Base-by-base conservation (phyloP, 2,329 filamentous ascomycete species). In the Monilinia laxa region DNA sequence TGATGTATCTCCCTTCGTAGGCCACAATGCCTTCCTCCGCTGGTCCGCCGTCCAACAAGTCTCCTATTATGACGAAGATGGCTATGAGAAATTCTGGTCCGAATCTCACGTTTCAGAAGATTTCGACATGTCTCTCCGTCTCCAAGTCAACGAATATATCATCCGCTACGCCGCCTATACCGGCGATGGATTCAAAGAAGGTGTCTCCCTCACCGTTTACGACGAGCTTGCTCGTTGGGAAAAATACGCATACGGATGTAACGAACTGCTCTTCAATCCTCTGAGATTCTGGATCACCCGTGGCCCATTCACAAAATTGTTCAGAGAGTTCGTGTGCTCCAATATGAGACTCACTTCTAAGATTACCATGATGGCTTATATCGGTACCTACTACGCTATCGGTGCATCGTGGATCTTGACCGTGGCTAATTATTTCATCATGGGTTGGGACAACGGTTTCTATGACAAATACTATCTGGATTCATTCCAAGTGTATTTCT, bases 171-270 rank as follows among this genome's bases (percentile, higher is more conserved):
- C 87, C 7, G 86, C 88, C 23, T 93, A 90, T 83, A 87, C 87
- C 6, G 87, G 87, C 49, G 86, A 89, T n/a, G 90, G 87, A 59
- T 93, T 92, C 82, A 89, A 92, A 76, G 91, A 94, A 76, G 91
- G 91, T 70, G 91, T 94, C 62, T 93, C 91, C 1, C 81, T 94
- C 65, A 94, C 91, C 0, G 90, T 94, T 12, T 93, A 94, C 76
- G 91, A 94, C 77, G 91, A 94, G 77, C 82, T 94, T 68, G 89
- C 90, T 1, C 88, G 91, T 66, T 94, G 91, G 91, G 91, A 94
- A 76, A 94, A 94, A 79, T 93, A 93, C 75, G 91, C 91, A 2
- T 93, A 92, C 73, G 90, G 91, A 49, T 93, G 91, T 79, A 91
- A 90, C 76, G 91, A 93, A 79, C 82, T 94, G 66, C 82, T 94